Evolutionary conservation across 2,329 filamentous ascomycete species (phyloP), one percentile per base, ranked within the genome.

Genomic region (Fusarium devonianum): DNA sequence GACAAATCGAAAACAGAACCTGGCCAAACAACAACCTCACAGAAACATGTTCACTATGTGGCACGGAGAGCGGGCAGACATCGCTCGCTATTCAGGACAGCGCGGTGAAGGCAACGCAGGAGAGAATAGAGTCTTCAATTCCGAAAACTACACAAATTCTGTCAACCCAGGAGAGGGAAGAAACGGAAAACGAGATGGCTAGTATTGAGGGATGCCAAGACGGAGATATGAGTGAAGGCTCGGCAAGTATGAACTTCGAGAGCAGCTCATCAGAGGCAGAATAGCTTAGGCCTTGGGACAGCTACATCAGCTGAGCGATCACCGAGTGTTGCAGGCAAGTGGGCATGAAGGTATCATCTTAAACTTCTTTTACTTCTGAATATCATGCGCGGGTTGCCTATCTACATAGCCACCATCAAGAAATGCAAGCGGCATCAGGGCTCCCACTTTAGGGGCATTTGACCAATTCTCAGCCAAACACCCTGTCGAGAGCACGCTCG

Each of bases 401-500:
- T 5, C 26, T 46, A 21, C 35, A 25, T 25, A 37, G 25, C 13
- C 13, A 23, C 10, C 22, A 25, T 9, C n/a, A n/a, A n/a, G n/a
- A n/a, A n/a, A n/a, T n/a, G n/a, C n/a, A n/a, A n/a, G n/a, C n/a
- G n/a, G n/a, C n/a, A n/a, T n/a, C n/a, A n/a, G n/a, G n/a, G n/a
- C n/a, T n/a, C n/a, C n/a, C n/a, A n/a, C n/a, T n/a, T n/a, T n/a
- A n/a, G n/a, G n/a, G n/a, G n/a, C n/a, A n/a, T n/a, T n/a, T n/a
- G n/a, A 2, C 12, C 12, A 5, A 1, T n/a, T 30, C 5, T 49
- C 39, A 58, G 29, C 46, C 44, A 34, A 63, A 64, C 3, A 60
- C 5, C 29, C 54, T 58, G 35, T 63, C 58, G 8, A 62, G 22
- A 11, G 55, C 41, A 30, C 51, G 54, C 29, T 60, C 58, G 26